Evolutionary conservation across 805 yeast genomes (phyloP), one percentile per base, ranked within the genome.

Genomic region (Yamadazyma phyllophila): DNA sequence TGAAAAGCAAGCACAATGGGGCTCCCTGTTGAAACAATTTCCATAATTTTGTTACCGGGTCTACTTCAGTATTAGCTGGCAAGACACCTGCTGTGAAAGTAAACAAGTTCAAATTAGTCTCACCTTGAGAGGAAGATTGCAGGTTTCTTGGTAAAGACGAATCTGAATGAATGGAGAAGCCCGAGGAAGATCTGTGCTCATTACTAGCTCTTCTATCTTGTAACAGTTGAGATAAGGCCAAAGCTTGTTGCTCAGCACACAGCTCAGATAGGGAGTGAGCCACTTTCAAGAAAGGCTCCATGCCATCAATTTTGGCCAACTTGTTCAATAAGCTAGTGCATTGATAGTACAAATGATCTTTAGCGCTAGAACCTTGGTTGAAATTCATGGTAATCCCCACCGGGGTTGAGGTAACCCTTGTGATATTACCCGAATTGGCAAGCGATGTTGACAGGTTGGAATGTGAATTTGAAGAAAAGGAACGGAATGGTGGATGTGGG

Each of bases 21-120:
- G 95, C 84, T 9, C 98, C 99, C 58, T 87, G 89, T 57, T 92
- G 95, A 58, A 94, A 83, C 29, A 94, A 69, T 53, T 88, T 83
- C 81, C 96, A 87, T 36, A 94, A 62, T 51, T 89, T 91, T 1
- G 97, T 89, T 2, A 88, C 97, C 2, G 98, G 97, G 62, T 94
- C 99, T 58, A 88, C 85, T 52, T 78, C 77, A 49, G 78, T 75
- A 51, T 78, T 81, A 4, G 86, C 86, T 3, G 92, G 95, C 36
- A 83, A 72, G 12, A 85, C 82, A 26, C 95, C 95, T 49, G 85
- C 86, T 39, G 85, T 80, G 65, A 81, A 87, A 5, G 89, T 87
- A 57, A 69, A 70, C 37, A 78, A 60, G 45, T 73, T 72, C 29
- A 43, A 13, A 52, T 66, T 73, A 31, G 36, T 16, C 4, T 45